phyloP scores from a whole-genome alignment of 1,139 yeast species.

The Sugiyamaella paludigena region DNA sequence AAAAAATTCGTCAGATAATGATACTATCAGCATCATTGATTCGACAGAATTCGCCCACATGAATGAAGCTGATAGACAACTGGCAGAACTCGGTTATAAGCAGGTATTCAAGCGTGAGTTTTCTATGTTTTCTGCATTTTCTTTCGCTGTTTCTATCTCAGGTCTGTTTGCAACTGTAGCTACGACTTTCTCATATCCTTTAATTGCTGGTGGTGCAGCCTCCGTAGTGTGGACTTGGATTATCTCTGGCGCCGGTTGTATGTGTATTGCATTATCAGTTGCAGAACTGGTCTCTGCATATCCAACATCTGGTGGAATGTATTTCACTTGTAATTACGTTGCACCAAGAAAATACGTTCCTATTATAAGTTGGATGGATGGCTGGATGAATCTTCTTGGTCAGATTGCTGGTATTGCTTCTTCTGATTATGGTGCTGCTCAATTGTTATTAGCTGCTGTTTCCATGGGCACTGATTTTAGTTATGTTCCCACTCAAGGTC shows the following conservation, averaged over 20 bases:
- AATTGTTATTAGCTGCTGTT: slow-evolving; percentile 43
- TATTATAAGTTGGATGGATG: slow-evolving; percentile 47
- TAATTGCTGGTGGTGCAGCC: slow-evolving; percentile 51
- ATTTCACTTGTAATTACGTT: slow-evolving; percentile 54
- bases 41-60: slow-evolving; percentile 18
- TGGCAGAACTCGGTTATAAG: slow-evolving; percentile 31
- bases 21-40: slow-evolving; percentile 15
- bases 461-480: slow-evolving; percentile 43
- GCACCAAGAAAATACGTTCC: slow-evolving; percentile 52
- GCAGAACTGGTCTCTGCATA: slow-evolving; percentile 62
- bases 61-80: slow-evolving; percentile 22
- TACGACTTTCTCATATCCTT: slow-evolving; percentile 49
- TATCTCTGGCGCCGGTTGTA: slow-evolving; percentile 53
- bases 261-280: slow-evolving; percentile 52
- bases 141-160: slow-evolving; percentile 52
- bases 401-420: slow-evolving; percentile 47
- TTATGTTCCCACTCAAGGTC: slow-evolving; percentile 43
- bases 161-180: slow-evolving; percentile 56
- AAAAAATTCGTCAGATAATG: slow-evolving; percentile 7
- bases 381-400: slow-evolving; percentile 47
- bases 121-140: slow-evolving; percentile 52
- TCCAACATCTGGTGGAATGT: slow-evolving; percentile 70
- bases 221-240: slow-evolving; percentile 46
- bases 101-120: slow-evolving; percentile 50
- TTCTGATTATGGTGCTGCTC: slow-evolving; percentile 40